phyloP scores from a whole-genome alignment of 1,284 basidiomycete genomes.

The Cerioporus squamosus region DNA sequence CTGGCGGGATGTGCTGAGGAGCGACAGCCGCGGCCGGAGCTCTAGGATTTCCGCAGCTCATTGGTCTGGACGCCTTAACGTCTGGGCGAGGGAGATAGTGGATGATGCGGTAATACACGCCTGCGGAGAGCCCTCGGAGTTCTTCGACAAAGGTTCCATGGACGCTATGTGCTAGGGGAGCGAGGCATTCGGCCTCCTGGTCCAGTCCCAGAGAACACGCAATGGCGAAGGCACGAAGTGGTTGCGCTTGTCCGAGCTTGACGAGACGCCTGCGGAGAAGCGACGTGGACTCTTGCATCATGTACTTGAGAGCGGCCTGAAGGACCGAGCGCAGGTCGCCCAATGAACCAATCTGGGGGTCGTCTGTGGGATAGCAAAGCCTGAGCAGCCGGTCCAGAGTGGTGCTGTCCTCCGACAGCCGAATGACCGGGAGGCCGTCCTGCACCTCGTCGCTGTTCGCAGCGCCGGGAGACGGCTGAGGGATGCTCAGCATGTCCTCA shows the following conservation, averaged over 20 bases:
- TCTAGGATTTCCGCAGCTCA: too few species aligned
- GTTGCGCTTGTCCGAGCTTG: slow-evolving; percentile 23
- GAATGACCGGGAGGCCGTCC: slow-evolving; percentile 18
- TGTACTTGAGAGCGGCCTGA: slow-evolving; percentile 22
- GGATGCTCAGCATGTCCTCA: slow-evolving; percentile 25
- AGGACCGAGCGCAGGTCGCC: slow-evolving; percentile 20
- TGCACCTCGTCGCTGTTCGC: slow-evolving; percentile 7
- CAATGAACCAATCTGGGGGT: slow-evolving; percentile 22
- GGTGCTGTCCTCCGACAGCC: slow-evolving; percentile 12
- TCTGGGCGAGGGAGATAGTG: slow-evolving; percentile 9
- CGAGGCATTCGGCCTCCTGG: slow-evolving; percentile 14
- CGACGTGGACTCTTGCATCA: slow-evolving; percentile 18
- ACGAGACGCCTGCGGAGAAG: slow-evolving; percentile 22
- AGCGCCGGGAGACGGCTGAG: slow-evolving; percentile 13
- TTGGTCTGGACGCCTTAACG: background rate
- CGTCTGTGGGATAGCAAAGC: slow-evolving; percentile 22
- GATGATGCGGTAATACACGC: slow-evolving; percentile 18
- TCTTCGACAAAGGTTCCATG: slow-evolving; percentile 16
- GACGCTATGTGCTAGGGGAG: slow-evolving; percentile 14
- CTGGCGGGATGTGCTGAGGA: slow-evolving; percentile 3
- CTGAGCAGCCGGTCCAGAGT: slow-evolving; percentile 18
- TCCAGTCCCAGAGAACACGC: slow-evolving; percentile 35
- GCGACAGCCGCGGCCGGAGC: too few species aligned
- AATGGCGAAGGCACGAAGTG: slow-evolving; percentile 37
- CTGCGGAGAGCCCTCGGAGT: slow-evolving; percentile 17